Conservation (phyloP, 352 stramenopile genomes). For the Globisporangium megalacanthum region DNA sequence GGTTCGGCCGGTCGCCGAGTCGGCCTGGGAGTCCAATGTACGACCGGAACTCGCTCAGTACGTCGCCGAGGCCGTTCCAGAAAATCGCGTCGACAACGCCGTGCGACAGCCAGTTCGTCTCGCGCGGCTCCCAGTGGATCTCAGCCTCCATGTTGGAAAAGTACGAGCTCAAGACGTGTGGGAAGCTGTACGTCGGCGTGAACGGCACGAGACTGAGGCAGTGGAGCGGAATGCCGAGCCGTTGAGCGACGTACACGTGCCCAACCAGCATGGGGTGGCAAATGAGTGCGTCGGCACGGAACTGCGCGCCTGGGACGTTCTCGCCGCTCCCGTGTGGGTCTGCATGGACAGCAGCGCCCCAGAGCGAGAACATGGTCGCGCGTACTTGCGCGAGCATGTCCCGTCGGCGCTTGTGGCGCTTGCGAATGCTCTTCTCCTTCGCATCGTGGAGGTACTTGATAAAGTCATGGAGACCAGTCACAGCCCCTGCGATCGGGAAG, state of each 20-base stretch:
- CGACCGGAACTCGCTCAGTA: constrained; percentile 35
- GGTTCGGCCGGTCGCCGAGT: constrained; percentile 21
- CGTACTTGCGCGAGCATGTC: constrained; percentile 20
- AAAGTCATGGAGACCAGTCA: constrained; percentile 54
- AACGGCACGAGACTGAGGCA: constrained; percentile 29
- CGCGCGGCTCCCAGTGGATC: constrained; percentile 13
- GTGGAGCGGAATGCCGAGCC: constrained; percentile 39
- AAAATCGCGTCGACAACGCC: constrained; percentile 32
- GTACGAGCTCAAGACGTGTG: constrained; percentile 31
- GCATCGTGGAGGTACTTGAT: constrained; percentile 29
- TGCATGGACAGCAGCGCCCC: constrained; percentile 20
- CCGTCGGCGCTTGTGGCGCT: constrained; percentile 18
- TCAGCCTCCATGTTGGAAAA: constrained; percentile 20
- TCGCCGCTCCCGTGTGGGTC: constrained; percentile 22
- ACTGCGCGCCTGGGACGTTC: constrained; percentile 26
- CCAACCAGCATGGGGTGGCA: constrained; percentile 36
- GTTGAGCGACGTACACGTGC: constrained; percentile 31
- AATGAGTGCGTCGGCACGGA: constrained; percentile 38
- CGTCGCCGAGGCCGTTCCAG: constrained; percentile 23
- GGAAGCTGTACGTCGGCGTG: constrained; percentile 36
- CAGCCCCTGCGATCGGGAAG: constrained; percentile 63
- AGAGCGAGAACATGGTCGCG: constrained; percentile 32
- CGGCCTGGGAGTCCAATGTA: constrained; percentile 24
- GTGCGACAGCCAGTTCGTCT: constrained; percentile 39
- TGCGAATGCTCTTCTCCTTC: constrained; percentile 21